phyloP scores from a whole-genome alignment of 495 filamentous ascomycete species.

The Neurospora sp. region DNA sequence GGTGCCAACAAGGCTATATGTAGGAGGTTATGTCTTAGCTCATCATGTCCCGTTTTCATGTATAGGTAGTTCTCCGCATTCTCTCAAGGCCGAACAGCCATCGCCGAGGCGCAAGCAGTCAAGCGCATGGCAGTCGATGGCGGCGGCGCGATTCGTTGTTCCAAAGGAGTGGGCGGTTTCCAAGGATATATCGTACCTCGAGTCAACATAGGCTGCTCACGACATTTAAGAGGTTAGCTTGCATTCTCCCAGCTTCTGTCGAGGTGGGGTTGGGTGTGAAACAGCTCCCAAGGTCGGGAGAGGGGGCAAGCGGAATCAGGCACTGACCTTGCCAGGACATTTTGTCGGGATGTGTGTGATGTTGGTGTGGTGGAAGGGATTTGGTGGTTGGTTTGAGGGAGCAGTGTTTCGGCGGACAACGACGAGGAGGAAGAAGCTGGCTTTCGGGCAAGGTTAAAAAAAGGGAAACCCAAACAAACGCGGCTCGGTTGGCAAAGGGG shows the following conservation, averaged over 20 bases:
- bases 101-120: background rate
- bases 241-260: conserved; percentile 9
- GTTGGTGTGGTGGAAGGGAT: conserved; percentile 1
- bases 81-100: background rate
- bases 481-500: background rate
- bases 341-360: conserved; percentile 17
- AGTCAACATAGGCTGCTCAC: conserved; percentile 37
- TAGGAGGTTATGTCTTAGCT: background rate
- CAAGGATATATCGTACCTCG: conserved; percentile 26
- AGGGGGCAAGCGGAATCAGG: background rate
- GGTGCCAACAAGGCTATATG: conserved; percentile 64
- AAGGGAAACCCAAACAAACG: background rate
- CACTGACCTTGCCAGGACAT: conserved; percentile 51
- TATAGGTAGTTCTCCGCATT: background rate
- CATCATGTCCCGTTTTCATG: background rate
- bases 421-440: background rate
- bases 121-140: background rate
- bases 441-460: background rate
- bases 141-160: background rate
- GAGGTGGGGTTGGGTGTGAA: conserved; percentile 24
- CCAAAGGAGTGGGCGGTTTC: background rate
- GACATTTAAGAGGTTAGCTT: conserved; percentile 23
- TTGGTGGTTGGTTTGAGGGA: background rate
- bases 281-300: background rate
- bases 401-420: background rate